Evolutionary conservation across 768 basidiomycete species (phyloP), one percentile per base, ranked within the genome.

Genomic region (Holtermannia corniformis): DNA sequence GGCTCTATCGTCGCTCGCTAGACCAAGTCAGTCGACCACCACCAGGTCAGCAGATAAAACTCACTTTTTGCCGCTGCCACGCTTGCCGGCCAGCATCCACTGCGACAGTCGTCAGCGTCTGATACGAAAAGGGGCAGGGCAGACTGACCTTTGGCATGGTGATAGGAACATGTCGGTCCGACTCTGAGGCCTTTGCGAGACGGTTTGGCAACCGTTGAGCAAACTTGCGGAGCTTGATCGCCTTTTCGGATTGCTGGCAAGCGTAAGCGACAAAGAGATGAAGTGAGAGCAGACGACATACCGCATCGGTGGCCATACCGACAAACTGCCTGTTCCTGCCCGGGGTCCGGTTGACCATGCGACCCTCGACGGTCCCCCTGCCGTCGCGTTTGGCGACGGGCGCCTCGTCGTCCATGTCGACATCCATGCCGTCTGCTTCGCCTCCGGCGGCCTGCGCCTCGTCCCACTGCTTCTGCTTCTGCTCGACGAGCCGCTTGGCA

Each of bases 121-220:
- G 13, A 52, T 19, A 10, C 14, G 2, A 14, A 1, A 27, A 53
- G 32, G 51, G 47, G 47, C 44, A 25, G 51, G 47, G 47, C 44
- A 25, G 22, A 57, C 26, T 51, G 51, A 57, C 42, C 32, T 69
- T 72, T 22, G 73, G 73, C 55, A 58, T 62, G 19, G 68, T 72
- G 60, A 72, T 71, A 14, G 67, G 69, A 10, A 72, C 62, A 54
- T 72, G 70, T 52, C 71, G 60, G 63, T 72, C 71, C 12, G 81
- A 78, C 78, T 99, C 93, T 54, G 87, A 87, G 37, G 91, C 92
- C 70, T 85, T 88, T 22, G 89, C 93, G 42, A 82, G 78, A 78
- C 82, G 81, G 71, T 93, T 93, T 55, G 89, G 84, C 50, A 80
- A 80, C 60, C 93, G 79, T 71, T 93, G 90, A 4, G 84, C 84